Base-by-base conservation (phyloP, 2,329 filamentous ascomycete species). In the Fonsecaea pugnacius region DNA sequence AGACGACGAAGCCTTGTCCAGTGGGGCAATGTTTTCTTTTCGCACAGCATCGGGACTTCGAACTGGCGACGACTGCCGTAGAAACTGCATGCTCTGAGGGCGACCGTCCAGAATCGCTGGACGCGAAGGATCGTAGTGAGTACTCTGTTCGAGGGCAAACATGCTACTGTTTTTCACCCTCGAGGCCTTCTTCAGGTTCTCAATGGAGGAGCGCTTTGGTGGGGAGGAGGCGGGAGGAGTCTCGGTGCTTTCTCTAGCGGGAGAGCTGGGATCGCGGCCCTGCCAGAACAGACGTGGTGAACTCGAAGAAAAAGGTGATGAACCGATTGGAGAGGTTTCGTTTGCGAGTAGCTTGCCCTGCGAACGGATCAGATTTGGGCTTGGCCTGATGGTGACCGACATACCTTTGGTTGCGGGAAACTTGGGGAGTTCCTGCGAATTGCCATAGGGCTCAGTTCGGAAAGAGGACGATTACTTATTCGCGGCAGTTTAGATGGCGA, bases 121-220 rank as follows among this genome's bases (percentile, higher is more conserved):
- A 70, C 87, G 86, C 62, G 89, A 85, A 32, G 93, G 92, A 76
- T 97, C 92, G 82, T 97, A 97, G 80, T 96, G 91, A 76, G 92
- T 87, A 79, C 93, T 93, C 75, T 92, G 90, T 79, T 97, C 93
- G 61, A 93, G 89, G 48, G 92, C 92, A 75, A 96, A 91, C 84
- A 98, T 97, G 80, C 89, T 96, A 84, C 94, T 97, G 81, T 96
- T 98, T 84, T 94, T 96, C 73, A 99, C 95, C 66, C 95, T 90
- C 61, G 94, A 96, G 35, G 92, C 93, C 76, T 89, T 91, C 80
- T 97, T 96, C 65, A 99, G 84, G 74, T 93, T 93, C 84, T 99
- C 95, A 70, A 99, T 93, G 18, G 94, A 98, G 52, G 91, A 91
- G 74, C 94, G 89, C 73, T 91, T 90, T 63, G 87, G 89, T 24